Evolutionary conservation across 257 asterid genomes (phyloP).

Genomic region (Capsicum chinense): DNA sequence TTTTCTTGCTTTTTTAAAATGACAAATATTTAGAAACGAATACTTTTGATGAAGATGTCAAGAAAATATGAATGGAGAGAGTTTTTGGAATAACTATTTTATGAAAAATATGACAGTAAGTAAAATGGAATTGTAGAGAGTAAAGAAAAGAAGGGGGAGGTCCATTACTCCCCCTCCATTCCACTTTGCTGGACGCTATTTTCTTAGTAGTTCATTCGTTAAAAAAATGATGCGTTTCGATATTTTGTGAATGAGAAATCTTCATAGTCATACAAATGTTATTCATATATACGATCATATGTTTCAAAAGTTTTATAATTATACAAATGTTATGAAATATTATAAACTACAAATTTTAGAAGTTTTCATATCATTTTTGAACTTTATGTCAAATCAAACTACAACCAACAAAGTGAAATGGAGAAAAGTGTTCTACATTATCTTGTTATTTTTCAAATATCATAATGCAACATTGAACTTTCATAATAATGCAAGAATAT

Average conservation of each 20-base stretch:
- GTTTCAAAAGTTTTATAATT: too few species aligned
- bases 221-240: background rate
- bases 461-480: background rate
- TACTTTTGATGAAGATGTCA: background rate
- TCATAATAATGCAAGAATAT: background rate
- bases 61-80: background rate
- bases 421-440: background rate
- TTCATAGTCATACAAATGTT: too few species aligned
- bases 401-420: background rate
- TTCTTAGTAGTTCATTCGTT: background rate
- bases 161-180: background rate
- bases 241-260: background rate
- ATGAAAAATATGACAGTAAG: too few species aligned
- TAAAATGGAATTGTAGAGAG: background rate
- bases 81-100: too few species aligned
- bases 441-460: background rate
- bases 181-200: too few species aligned
- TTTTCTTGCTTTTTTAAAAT: too few species aligned
- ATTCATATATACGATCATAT: background rate
- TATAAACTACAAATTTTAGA: too few species aligned
- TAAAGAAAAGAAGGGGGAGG: background rate
- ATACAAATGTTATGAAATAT: too few species aligned
- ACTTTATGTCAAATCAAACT: background rate
- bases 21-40: too few species aligned
- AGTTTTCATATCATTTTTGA: too few species aligned